Evolutionary conservation across 2,329 filamentous ascomycete species (phyloP), one percentile per base, ranked within the genome.

Genomic region (Xylariales sp.): DNA sequence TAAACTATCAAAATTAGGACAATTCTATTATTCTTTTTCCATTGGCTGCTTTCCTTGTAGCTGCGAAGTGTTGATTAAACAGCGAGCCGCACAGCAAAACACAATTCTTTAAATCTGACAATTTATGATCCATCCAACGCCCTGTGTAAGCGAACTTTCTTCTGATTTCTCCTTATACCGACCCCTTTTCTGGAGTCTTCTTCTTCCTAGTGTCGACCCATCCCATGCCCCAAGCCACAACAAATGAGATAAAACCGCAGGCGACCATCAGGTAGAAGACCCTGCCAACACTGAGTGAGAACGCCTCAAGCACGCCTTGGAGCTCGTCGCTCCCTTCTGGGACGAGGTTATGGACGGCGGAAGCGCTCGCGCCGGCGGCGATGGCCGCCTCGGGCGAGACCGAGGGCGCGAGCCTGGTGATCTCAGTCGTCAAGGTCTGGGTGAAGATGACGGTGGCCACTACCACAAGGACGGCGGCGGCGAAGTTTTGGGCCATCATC

Each of bases 381-480:
- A 54, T 36, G 12, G 52, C 52, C 6, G 40, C 47, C 3, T 36
- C 34, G 3, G 56, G 52, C 23, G 43, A 19, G 14, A 57, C 38
- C 4, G 50, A 51, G 1, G 56, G 55, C 12, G 51, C 52, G 5
- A 52, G 46, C 5, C 8, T 36, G 12, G 27, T 21, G 6, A 54
- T 43, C 37, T 49, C 44, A n/a, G 29, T 35, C 10, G 41, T 32
- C 11, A 58, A 37, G 12, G 40, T 46, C 42, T 51, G 47, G 12
- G 48, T 51, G 42, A 57, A 59, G 29, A 56, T 48, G 25, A 48
- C 51, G 17, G 54, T 54, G 16, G 38, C 51, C 8, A 54, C 49
- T 11, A 57, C 52, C 18, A 53, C 39, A 23, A 52, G 52, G 17
- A 55, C 42, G 1, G 56, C 50, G 14, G 44, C 35, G 8, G 40